A percentile compares a stretch with the other conserved stretches of the same genome.
Evolutionary conservation across 2,329 filamentous ascomycete genomes (phyloP).

Genomic region (Sporothrix variecibatus): DNA sequence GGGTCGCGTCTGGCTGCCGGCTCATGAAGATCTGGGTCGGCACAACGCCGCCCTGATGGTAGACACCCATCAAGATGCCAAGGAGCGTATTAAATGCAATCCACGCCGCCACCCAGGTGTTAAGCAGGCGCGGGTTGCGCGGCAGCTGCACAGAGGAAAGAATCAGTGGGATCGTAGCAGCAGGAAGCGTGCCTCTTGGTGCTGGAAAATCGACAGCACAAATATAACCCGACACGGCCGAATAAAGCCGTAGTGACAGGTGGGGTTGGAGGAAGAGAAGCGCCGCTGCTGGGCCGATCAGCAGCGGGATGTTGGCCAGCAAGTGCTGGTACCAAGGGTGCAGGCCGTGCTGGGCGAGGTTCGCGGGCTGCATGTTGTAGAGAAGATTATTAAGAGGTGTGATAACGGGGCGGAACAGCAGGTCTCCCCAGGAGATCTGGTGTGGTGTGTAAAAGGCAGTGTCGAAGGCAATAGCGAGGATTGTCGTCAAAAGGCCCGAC

Average conservation of each 20-base stretch:
- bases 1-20: constrained; percentile 66
- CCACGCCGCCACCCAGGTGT: constrained; percentile 64
- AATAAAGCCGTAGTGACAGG: constrained; percentile 64
- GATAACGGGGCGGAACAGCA: constrained; percentile 67
- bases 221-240: constrained; percentile 70
- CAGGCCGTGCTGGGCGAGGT: constrained; percentile 73
- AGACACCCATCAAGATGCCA: constrained; percentile 74
- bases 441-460: constrained; percentile 76
- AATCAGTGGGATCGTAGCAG: constrained; percentile 73
- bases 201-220: constrained; percentile 72
- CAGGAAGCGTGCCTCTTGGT: constrained; percentile 79
- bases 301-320: constrained; percentile 68
- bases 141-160: constrained; percentile 72
- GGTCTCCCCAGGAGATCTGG: constrained; percentile 63
- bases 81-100: constrained; percentile 68
- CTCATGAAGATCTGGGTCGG: constrained; percentile 75
- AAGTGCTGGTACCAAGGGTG: constrained; percentile 80
- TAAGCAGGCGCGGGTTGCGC: constrained; percentile 50
- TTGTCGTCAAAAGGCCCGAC: constrained; percentile 67
- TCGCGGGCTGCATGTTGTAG: constrained; percentile 71
- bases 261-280: constrained; percentile 62
- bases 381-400: constrained; percentile 76
- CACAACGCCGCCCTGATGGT: constrained; percentile 78
- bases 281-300: constrained; percentile 69
- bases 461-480: constrained; percentile 77